Evolutionary conservation across 2,329 filamentous ascomycete species (phyloP).

Genomic region (Sporothrix schenckii): DNA sequence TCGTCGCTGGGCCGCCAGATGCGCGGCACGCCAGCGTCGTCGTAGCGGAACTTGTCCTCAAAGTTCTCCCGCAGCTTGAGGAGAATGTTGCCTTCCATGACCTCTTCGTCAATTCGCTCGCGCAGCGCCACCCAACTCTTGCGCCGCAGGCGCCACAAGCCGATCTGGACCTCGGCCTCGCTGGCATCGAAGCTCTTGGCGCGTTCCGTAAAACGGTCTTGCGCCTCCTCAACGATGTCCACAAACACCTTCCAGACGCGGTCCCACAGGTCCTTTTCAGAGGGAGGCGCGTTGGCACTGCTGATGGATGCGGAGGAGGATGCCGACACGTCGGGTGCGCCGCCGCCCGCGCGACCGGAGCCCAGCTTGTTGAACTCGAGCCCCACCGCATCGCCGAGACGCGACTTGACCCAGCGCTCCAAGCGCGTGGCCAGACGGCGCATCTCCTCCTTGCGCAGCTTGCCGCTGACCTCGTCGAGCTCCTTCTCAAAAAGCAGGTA

Average conservation of each 20-base stretch:
- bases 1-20: conserved; percentile 98
- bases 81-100: conserved; percentile 95
- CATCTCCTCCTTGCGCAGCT: conserved; percentile 94
- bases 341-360: conserved; percentile 79
- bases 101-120: conserved; percentile 92
- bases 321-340: conserved; percentile 68
- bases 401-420: conserved; percentile 89
- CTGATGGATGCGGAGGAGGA: background rate
- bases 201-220: conserved; percentile 80
- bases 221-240: conserved; percentile 80
- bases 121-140: conserved; percentile 93
- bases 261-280: conserved; percentile 92
- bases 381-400: conserved; percentile 83
- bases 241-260: conserved; percentile 88
- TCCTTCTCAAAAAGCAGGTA: conserved; percentile 83
- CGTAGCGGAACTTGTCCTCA: conserved; percentile 98
- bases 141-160: conserved; percentile 85
- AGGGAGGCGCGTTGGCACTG: conserved; percentile 66
- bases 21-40: conserved; percentile 88
- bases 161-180: conserved; percentile 86
- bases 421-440: conserved; percentile 84
- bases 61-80: conserved; percentile 97
- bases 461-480: conserved; percentile 81
- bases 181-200: conserved; percentile 94
- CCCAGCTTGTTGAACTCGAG: conserved; percentile 96